These are phyloP conservation scores for Chrysanthemum makinoi DNA, from an alignment of 129 eudicot species.

Conservation along the genomic window DNA sequence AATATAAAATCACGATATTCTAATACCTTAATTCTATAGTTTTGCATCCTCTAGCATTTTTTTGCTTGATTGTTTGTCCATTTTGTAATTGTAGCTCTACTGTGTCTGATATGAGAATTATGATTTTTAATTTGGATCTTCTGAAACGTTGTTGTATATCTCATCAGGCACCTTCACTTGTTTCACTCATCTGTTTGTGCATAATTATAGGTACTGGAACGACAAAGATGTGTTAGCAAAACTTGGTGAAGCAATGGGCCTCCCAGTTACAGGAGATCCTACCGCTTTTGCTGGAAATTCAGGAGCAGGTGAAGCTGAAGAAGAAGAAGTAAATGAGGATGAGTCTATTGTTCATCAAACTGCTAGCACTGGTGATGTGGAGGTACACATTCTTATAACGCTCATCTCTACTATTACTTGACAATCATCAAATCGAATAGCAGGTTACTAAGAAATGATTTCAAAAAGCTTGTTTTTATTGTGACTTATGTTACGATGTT, in stretches of 20 bases:
- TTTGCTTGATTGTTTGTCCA: not conserved
- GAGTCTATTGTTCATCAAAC: slow-evolving; percentile 91
- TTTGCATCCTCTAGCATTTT: not conserved
- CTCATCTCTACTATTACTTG: not conserved
- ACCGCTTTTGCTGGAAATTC: slow-evolving; percentile 58
- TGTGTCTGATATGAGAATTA: slow-evolving; percentile 3
- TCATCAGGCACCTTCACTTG: not conserved
- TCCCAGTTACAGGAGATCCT: slow-evolving; percentile 60
- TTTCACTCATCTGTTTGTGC: not conserved
- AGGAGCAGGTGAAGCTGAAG: slow-evolving; percentile 62
- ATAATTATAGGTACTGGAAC: slow-evolving; percentile 63
- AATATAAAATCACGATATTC: not conserved
- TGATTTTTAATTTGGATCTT: not conserved
- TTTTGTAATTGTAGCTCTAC: not conserved
- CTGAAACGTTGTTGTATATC: slow-evolving; percentile 3
- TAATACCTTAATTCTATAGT: not conserved
- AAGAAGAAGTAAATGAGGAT: slow-evolving; percentile 65
- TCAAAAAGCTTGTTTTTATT: no score
- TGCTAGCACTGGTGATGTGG: slow-evolving; percentile 88
- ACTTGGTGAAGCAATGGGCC: slow-evolving; percentile 98
- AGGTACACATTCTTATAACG: slow-evolving; percentile 50
- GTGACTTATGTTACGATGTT: no score
- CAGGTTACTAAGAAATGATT: no score
- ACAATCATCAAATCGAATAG: no score
- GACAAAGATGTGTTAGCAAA: slow-evolving; percentile 73